Evolutionary conservation across 495 filamentous ascomycete genomes (phyloP), one percentile per base, ranked within the genome.

Genomic region (Penicillium soppii): DNA sequence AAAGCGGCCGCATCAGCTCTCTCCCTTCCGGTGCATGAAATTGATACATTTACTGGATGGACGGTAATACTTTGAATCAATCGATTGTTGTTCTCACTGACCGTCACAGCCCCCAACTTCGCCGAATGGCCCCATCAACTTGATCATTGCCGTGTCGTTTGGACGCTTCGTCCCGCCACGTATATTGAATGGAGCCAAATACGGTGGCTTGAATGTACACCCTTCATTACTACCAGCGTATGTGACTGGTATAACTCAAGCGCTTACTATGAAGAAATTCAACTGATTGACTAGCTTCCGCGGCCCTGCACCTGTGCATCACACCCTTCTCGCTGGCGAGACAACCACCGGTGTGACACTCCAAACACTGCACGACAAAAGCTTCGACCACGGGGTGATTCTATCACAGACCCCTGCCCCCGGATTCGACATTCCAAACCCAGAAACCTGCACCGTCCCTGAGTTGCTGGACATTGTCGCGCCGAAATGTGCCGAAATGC

Each of bases 111-210:
- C 82, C 40, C 87, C 88, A 7, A 54, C 59, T 29, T 69, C 70
- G 5, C 42, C 78, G n/a, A 70, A 61, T 26, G 70, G 69, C 12
- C 65, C 78, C 16, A 84, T 88, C 52, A 91, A 97, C 63, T 75
- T 98, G 36, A 85, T 98, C 50, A 79, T 97, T 27, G 91, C 91
- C 19, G 95, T 97, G n/a, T 97, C 94, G 6, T 98, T 97, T 66
- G 94, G 94, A 3, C 79, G 95, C 13, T 86, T 95, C 42, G 83
- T 98, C 8, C 95, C 94, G 1, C 81, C 82, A 5, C 77, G 88
- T 3, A 79, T 96, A 13, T 76, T 97, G 35, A 75, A 73, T 21
- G 67, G 58, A 5, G 79, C 88, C 13, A 77, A 79, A 48, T 96
- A 92, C 70, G 91, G 92, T 51, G 94, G 94, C 0, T 67, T 97